Evolutionary conservation across 495 filamentous ascomycete genomes (phyloP), one percentile per base, ranked within the genome.

Genomic region (Podospora sp.): DNA sequence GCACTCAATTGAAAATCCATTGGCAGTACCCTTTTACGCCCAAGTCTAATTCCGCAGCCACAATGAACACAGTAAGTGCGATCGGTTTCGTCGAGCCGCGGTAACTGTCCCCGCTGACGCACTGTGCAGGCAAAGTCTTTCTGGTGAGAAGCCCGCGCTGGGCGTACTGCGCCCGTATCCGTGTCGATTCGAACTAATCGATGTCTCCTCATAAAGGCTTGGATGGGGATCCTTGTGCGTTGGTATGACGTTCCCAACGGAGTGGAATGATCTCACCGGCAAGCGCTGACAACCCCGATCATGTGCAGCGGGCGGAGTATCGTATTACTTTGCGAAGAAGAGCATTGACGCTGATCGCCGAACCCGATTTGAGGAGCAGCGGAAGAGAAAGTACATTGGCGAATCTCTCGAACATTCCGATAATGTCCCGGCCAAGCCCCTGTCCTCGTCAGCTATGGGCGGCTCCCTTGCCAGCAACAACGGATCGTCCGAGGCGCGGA

Each of bases 251-350:
- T 69, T 63, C 60, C 18, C 24, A 20, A 1, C 14, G 21, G 18
- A 27, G 21, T 14, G 25, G 12, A 61, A 21, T 35, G 0, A 11
- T 40, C 27, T 7, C 35, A 14, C 11, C 59, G 35, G 18, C 16
- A n/a, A 24, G n/a, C 12, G 59, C 75, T 79, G 49, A 78, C 69
- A 55, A 46, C 22, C 29, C 18, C 55, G 22, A 67, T 50, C 65
- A 25, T 20, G 26, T 65, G 35, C 74, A 93, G 95, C 94, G 74
- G 95, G 92, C 73, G 94, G 87, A 62, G 80, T 71, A 46, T 93
- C 95, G 68, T 99, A 99, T 85, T 92, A 92, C 82, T 97, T 97
- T 78, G 96, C 95, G 63, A 99, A 99, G 84, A 84, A 88, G 70
- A 90, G 89, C 77, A 94, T 99, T 83, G 94, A 97, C 72, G 91